Conservation (phyloP, 2,329 filamentous ascomycete genomes). For the Tolypocladium ovalisporum region DNA sequence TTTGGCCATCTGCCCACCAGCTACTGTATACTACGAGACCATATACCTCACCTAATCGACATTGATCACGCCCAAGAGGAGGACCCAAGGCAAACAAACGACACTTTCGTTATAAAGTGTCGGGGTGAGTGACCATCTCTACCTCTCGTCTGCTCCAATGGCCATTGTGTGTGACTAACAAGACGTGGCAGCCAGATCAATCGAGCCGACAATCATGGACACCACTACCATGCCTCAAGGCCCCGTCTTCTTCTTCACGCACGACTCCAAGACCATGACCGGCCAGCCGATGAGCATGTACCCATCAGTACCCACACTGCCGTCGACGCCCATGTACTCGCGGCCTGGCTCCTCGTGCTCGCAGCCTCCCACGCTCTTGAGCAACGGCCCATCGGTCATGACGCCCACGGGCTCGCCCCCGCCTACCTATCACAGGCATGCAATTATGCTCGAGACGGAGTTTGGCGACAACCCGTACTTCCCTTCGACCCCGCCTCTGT, state of each 20-base stretch:
- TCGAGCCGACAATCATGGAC: constrained; percentile 46
- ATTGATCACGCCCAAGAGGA: constrained; percentile 7
- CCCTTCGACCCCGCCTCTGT: constrained; percentile 79
- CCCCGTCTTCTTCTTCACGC: constrained; percentile 80
- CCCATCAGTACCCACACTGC: constrained; percentile 41
- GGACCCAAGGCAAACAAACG: background rate
- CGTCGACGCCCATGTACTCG: constrained; percentile 53
- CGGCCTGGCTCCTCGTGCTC: constrained; percentile 55
- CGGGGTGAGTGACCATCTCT: background rate
- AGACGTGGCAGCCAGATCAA: background rate
- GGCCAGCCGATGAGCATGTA: constrained; percentile 27
- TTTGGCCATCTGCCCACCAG: constrained; percentile 1
- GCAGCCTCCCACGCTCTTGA: constrained; percentile 47
- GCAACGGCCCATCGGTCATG: constrained; percentile 49
- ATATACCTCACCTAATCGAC: constrained; percentile 6
- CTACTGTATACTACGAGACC: constrained; percentile 5
- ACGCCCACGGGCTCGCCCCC: constrained; percentile 70
- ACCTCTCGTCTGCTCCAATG: background rate
- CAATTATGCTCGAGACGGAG: constrained; percentile 70
- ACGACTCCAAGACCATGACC: constrained; percentile 57
- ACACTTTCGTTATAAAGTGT: background rate
- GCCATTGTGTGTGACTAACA: background rate
- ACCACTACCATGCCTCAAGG: constrained; percentile 45
- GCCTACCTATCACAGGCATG: constrained; percentile 63
- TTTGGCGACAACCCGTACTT: constrained; percentile 60